Evolutionary conservation across 2,329 filamentous ascomycete genomes (phyloP).

Genomic region (Talaromyces sp.): DNA sequence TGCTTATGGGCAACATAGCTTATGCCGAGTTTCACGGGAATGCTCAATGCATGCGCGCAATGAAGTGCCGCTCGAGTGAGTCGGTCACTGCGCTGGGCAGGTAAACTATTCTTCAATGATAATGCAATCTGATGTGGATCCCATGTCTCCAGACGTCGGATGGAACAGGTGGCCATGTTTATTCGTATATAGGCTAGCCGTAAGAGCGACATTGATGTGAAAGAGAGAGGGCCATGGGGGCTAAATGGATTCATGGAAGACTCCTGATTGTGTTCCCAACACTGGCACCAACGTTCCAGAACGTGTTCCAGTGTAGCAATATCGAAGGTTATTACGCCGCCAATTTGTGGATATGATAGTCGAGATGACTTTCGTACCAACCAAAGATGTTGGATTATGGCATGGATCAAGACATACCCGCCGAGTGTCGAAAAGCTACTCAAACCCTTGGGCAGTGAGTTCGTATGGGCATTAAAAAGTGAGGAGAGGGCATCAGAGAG

Average conservation of each 20-base stretch:
- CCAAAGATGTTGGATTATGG: not conserved
- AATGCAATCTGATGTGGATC: conserved; percentile 19
- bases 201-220: not conserved
- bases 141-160: not conserved
- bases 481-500: not conserved
- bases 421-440: not conserved
- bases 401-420: not conserved
- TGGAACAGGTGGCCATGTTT: not conserved
- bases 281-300: not conserved
- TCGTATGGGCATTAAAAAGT: not conserved
- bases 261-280: not conserved
- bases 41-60: conserved; percentile 51
- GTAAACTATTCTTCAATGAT: conserved; percentile 24
- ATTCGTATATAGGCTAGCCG: not conserved
- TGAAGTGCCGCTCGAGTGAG: conserved; percentile 47
- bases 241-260: not conserved
- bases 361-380: not conserved
- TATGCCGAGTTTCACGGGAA: conserved; percentile 51
- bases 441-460: not conserved
- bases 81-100: conserved; percentile 42
- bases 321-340: not conserved
- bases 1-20: conserved; percentile 52
- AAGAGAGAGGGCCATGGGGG: not conserved
- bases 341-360: not conserved
- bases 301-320: not conserved